A percentile compares a stretch with the other conserved stretches of the same genome.
These are phyloP conservation scores for Claviceps sorghi DNA, from an alignment of 2,329 filamentous ascomycete species.

Conservation along the genomic window DNA sequence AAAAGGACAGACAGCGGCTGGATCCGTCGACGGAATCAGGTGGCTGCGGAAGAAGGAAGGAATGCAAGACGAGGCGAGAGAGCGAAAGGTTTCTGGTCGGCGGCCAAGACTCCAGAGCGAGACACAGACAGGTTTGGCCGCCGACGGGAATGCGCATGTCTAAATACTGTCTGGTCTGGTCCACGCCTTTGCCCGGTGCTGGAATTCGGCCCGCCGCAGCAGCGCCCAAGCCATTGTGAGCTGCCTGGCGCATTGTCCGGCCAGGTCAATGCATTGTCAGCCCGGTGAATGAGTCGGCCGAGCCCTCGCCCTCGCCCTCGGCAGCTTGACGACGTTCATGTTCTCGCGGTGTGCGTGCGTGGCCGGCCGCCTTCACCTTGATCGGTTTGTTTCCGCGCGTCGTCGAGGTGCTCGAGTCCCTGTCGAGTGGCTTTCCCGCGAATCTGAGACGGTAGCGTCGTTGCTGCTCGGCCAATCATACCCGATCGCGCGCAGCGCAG, in stretches of 20 bases:
- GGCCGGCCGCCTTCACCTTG: too few relatives aligned
- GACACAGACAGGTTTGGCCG: neutral
- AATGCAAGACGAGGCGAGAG: neutral
- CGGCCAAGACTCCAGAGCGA: neutral
- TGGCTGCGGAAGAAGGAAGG: constrained; percentile 3
- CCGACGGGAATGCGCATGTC: constrained; percentile 8
- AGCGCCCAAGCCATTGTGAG: too few relatives aligned
- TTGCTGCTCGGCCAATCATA: constrained; percentile 4
- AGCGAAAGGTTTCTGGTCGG: neutral
- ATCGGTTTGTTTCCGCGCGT: too few relatives aligned
- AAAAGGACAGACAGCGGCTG: neutral
- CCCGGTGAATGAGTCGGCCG: too few relatives aligned
- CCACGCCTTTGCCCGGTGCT: neutral
- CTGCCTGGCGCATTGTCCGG: too few relatives aligned
- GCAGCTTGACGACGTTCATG: too few relatives aligned
- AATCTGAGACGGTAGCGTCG: neutral
- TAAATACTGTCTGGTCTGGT: constrained; percentile 8
- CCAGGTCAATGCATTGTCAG: too few relatives aligned
- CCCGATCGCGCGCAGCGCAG: neutral
- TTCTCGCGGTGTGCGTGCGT: too few relatives aligned
- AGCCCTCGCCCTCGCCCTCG: too few relatives aligned
- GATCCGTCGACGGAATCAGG: constrained; percentile 4
- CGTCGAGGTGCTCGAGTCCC: too few relatives aligned
- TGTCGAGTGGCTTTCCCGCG: neutral
- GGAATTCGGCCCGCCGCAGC: neutral